Conservation (phyloP, 2,329 filamentous ascomycete genomes). For the Fusarium pseudonygamai region DNA sequence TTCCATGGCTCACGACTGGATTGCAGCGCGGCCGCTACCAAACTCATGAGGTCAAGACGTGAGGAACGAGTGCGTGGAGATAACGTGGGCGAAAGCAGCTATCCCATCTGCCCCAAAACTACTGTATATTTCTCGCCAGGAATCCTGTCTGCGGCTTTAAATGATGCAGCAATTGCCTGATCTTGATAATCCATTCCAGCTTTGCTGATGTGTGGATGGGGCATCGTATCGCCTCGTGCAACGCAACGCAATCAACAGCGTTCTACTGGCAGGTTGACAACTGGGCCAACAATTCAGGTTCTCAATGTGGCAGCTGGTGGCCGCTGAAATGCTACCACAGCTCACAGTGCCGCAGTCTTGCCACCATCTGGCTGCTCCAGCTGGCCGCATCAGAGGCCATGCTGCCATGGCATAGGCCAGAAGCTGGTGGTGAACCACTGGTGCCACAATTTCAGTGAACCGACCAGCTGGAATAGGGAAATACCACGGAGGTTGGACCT, state of each 20-base stretch:
- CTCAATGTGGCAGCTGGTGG: slow-evolving; percentile 25
- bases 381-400: slow-evolving; percentile 10
- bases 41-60: not conserved
- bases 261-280: slow-evolving; percentile 9
- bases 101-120: not conserved
- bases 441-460: slow-evolving; percentile 18
- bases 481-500: slow-evolving; percentile 34
- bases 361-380: slow-evolving; percentile 11
- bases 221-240: slow-evolving; percentile 17
- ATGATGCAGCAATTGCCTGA: slow-evolving; percentile 15
- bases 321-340: slow-evolving; percentile 10
- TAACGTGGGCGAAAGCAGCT: slow-evolving; percentile 9
- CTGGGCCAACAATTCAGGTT: slow-evolving; percentile 8
- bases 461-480: slow-evolving; percentile 34
- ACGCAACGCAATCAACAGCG: slow-evolving; percentile 10
- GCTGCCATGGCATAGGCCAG: not conserved
- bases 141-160: not conserved
- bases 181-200: slow-evolving; percentile 12
- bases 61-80: slow-evolving; percentile 9
- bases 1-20: slow-evolving; percentile 1
- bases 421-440: not conserved
- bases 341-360: slow-evolving; percentile 23
- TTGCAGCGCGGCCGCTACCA: slow-evolving; percentile 8
- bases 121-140: not conserved
- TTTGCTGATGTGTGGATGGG: slow-evolving; percentile 9